These are phyloP conservation scores for Tetrahymena elliotti DNA, from an alignment of 73 alveolate species.

Conservation along the genomic window DNA sequence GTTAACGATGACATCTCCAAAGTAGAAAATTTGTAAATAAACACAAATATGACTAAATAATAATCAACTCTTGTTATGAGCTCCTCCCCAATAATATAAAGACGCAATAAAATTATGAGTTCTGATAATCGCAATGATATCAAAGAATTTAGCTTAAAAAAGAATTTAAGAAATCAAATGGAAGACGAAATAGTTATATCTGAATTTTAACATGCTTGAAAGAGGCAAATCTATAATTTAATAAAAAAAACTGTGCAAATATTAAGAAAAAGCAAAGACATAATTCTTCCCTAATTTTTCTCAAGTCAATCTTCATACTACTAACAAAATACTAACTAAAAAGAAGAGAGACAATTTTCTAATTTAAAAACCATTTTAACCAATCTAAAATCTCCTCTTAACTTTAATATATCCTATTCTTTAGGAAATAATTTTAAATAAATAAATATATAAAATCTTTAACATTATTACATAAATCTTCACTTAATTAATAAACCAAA, in stretches of 20 bases:
- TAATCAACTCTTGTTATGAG: not conserved
- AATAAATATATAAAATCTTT: not conserved
- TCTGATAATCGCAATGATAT: not conserved
- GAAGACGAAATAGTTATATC: not conserved
- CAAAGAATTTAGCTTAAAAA: not conserved
- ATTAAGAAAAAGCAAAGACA: no score
- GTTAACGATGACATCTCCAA: not conserved
- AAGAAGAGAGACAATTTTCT: not conserved
- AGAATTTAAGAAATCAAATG: not conserved
- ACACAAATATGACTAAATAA: not conserved
- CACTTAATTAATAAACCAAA: not conserved
- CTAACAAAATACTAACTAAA: not conserved
- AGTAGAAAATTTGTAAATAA: not conserved
- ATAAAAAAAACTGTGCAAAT: no score
- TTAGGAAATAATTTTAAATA: not conserved
- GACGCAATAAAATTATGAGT: not conserved
- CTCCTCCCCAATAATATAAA: not conserved
- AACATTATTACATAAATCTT: no score
- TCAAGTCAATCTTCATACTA: not conserved
- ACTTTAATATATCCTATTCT: not conserved
- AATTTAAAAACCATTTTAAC: not conserved
- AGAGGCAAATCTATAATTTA: not conserved
- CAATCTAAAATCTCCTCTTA: no score
- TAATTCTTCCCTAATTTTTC: not conserved
- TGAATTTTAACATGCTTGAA: not conserved